Percentiles rank a stretch among this genome's conserved stretches.
These are phyloP conservation scores for Zygosaccharomyces lentus DNA, from an alignment of 805 yeast genomes.

Conservation along the genomic window DNA sequence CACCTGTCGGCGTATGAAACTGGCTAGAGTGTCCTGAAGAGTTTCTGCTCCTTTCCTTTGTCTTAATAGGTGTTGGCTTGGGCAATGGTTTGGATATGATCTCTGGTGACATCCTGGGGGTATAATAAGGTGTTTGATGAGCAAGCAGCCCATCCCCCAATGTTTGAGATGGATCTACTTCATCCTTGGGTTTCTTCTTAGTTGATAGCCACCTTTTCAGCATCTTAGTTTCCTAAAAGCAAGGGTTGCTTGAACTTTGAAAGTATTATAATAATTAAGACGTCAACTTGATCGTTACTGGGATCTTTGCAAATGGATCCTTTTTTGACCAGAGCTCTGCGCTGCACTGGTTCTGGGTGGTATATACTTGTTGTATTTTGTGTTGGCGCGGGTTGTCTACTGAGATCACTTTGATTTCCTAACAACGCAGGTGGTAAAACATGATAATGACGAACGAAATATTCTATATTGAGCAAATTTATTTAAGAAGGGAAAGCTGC, in stretches of 20 bases:
- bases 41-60: constrained; percentile 3
- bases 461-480: background rate
- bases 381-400: background rate
- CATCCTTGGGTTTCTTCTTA: constrained; percentile 12
- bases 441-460: background rate
- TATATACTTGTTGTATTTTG: background rate
- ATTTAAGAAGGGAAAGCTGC: background rate
- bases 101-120: constrained; percentile 6
- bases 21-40: constrained; percentile 4
- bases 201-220: constrained; percentile 24
- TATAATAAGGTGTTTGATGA: constrained; percentile 3
- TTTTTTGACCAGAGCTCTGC: background rate
- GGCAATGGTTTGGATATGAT: constrained; percentile 4
- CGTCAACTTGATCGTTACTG: background rate
- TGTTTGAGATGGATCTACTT: constrained; percentile 1
- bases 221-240: constrained; percentile 10
- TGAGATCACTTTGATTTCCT: background rate
- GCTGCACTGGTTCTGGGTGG: background rate
- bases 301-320: background rate
- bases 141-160: background rate
- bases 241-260: background rate
- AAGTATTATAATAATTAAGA: background rate
- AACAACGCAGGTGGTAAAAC: background rate
- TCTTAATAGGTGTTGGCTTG: constrained; percentile 9
- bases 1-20: constrained; percentile 2